These are phyloP conservation scores for Dothideomycetes sp. DNA, from an alignment of 2,329 filamentous ascomycete species.

Conservation along the genomic window DNA sequence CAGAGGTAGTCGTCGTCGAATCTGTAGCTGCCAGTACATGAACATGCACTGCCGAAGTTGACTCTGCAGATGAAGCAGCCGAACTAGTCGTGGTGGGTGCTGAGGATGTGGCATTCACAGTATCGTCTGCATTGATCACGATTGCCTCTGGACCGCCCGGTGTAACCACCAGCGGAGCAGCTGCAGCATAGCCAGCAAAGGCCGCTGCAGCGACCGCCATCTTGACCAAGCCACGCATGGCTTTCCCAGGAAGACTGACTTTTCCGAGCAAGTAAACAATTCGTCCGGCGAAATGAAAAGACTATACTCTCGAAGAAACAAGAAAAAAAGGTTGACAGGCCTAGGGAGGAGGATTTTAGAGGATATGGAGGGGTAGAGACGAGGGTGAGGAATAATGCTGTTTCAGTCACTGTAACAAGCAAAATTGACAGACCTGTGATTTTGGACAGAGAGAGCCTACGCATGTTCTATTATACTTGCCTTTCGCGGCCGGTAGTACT, in stretches of 20 bases:
- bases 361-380: too few relatives aligned
- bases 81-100: constrained; percentile 3
- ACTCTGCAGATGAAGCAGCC: not conserved
- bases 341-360: not conserved
- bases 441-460: not conserved
- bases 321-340: not conserved
- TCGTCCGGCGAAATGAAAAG: not conserved
- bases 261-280: too few relatives aligned
- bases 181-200: constrained; percentile 8
- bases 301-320: too few relatives aligned
- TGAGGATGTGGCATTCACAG: constrained; percentile 14
- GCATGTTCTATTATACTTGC: not conserved
- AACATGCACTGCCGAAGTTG: constrained; percentile 1
- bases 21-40: constrained; percentile 3
- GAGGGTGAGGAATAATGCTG: too few relatives aligned
- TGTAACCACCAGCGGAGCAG: constrained; percentile 13
- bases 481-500: not conserved
- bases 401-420: too few relatives aligned
- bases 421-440: not conserved
- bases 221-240: not conserved
- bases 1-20: constrained; percentile 1
- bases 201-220: not conserved
- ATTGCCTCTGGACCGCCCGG: constrained; percentile 14
- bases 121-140: constrained; percentile 15
- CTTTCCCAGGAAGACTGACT: too few relatives aligned